Evolutionary conservation across 2,329 filamentous ascomycete species (phyloP), one percentile per base, ranked within the genome.

Genomic region (Cercospora berteroae): DNA sequence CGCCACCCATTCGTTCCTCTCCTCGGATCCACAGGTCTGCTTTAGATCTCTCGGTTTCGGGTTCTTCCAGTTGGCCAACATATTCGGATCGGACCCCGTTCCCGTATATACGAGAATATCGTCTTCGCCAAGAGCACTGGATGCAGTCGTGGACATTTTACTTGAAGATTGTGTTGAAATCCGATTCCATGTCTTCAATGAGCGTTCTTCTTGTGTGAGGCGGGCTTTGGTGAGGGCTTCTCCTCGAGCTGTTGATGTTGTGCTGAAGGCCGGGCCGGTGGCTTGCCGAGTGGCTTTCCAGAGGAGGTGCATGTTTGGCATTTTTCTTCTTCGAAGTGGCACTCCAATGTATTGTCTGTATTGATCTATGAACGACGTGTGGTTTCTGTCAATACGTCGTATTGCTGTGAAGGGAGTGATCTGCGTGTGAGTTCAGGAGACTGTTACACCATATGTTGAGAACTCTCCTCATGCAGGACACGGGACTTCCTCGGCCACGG

Each of bases 231-330:
- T 63, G 25, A 63, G 48, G 1, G 60, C 60, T 48, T 63, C 60
- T 1, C 60, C 60, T 1, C 60, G 44, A 2, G 60, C 60, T 36
- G 60, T 63, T 2, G 60, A 63, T n/a, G 60, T 55, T 23, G 60
- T 63, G 60, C 60, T 63, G 60, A 63, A 63, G 23, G 59, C 59
- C 60, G 60, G 60, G 9, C 44, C 60, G 48, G 60, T 55, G 60
- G 60, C 60, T 36, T 63, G 60, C 20, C 60, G 44, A 23, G 60
- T 63, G n/a, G 60, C 60, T 63, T 63, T 63, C 60, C 60, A 63
- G 18, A 63, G 60, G n/a, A 63, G 44, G 13, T 63, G 60, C 60
- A 63, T 63, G 4, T 36, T 55, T 33, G 23, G 13, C 13, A 55
- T n/a, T 55, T 52, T 27, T 9, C 5, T 27, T 55, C 23, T 25